Conservation (phyloP, 352 stramenopile species). For the Globisporangium splendens region DNA sequence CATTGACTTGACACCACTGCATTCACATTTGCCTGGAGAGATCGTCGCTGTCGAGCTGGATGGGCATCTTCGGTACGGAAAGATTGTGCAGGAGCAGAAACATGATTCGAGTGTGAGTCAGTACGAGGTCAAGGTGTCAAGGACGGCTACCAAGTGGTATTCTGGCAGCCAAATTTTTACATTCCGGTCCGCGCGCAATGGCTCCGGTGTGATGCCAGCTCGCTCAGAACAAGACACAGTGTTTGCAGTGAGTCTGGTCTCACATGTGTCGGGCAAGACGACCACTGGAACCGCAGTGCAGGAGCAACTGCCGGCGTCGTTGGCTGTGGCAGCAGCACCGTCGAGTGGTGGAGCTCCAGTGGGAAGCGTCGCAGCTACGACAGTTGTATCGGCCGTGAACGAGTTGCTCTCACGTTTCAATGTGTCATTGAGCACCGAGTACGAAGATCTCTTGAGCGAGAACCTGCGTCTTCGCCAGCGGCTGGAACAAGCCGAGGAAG, state of each 20-base stretch:
- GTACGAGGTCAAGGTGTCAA: slow-evolving; percentile 63
- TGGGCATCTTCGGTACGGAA: slow-evolving; percentile 53
- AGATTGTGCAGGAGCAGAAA: slow-evolving; percentile 44
- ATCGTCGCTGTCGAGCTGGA: slow-evolving; percentile 57
- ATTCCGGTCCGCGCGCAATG: slow-evolving; percentile 56
- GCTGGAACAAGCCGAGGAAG: slow-evolving; percentile 61
- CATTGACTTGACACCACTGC: slow-evolving; percentile 60
- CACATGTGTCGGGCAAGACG: neutral
- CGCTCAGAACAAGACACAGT: neutral
- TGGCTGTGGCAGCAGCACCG: neutral
- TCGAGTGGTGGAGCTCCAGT: neutral
- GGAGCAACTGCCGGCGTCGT: slow-evolving; percentile 14
- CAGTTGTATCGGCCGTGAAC: slow-evolving; percentile 74
- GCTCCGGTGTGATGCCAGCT: neutral
- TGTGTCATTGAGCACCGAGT: slow-evolving; percentile 57
- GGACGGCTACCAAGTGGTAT: slow-evolving; percentile 32
- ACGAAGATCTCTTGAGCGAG: slow-evolving; percentile 63
- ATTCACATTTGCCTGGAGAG: slow-evolving; percentile 66
- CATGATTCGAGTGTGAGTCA: slow-evolving; percentile 35
- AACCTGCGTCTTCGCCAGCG: slow-evolving; percentile 58
- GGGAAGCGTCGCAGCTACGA: slow-evolving; percentile 27
- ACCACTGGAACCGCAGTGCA: neutral
- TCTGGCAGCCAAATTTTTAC: slow-evolving; percentile 65
- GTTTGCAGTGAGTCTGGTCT: neutral
- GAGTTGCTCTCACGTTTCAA: slow-evolving; percentile 69